These are phyloP conservation scores for Pythium folliculosum DNA, from an alignment of 352 stramenopile genomes.

Conservation along the genomic window DNA sequence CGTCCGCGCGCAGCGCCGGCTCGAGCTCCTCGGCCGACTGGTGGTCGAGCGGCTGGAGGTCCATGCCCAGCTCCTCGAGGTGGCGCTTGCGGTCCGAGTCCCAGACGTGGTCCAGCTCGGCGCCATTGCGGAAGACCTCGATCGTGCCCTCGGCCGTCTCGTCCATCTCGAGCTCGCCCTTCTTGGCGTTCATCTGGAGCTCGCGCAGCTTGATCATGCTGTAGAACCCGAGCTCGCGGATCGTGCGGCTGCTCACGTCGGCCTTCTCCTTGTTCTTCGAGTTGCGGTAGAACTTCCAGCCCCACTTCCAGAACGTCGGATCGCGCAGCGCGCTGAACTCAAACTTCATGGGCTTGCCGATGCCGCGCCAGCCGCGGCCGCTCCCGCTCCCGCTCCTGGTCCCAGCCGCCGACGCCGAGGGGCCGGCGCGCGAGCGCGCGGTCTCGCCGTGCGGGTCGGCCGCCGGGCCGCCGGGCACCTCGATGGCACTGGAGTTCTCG, in stretches of 20 bases:
- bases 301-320: constrained; percentile 88
- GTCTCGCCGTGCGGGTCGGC: constrained; percentile 38
- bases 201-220: constrained; percentile 85
- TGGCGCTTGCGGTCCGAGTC: constrained; percentile 73
- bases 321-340: constrained; percentile 81
- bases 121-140: constrained; percentile 65
- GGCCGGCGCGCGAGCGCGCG: constrained; percentile 10
- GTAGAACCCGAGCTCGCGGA: constrained; percentile 85
- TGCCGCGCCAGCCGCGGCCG: constrained; percentile 19
- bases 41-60: constrained; percentile 62
- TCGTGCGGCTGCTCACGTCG: constrained; percentile 78
- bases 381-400: constrained; percentile 1
- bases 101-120: constrained; percentile 67
- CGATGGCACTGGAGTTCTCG: constrained; percentile 30
- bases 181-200: constrained; percentile 72
- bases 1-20: constrained; percentile 51
- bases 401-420: constrained; percentile 9
- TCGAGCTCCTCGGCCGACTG: constrained; percentile 68
- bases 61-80: constrained; percentile 76
- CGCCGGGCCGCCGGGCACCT: constrained; percentile 35
- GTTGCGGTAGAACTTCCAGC: constrained; percentile 83
- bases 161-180: constrained; percentile 85
- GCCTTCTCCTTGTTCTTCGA: constrained; percentile 67
- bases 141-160: constrained; percentile 84
- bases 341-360: constrained; percentile 82